Evolutionary conservation across 2,329 filamentous ascomycete genomes (phyloP).

Genomic region (Dothistroma pini): DNA sequence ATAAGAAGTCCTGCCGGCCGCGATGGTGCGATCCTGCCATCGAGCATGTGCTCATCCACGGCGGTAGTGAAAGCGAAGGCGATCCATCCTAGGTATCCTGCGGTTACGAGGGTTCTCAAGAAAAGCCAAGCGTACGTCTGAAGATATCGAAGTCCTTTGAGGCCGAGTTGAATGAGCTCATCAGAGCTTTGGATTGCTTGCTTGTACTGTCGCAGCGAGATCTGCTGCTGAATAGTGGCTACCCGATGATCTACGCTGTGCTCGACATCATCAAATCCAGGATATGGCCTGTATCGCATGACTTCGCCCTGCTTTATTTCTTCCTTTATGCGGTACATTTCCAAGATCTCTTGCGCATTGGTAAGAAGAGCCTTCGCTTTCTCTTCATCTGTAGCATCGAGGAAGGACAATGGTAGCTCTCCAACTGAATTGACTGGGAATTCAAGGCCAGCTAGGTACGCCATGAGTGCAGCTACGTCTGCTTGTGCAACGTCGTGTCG

Average conservation of each 20-base stretch:
- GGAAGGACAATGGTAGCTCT: slow-evolving; percentile 78
- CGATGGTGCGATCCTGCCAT: slow-evolving; percentile 61
- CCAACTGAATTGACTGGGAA: slow-evolving; percentile 97
- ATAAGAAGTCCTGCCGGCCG: slow-evolving; percentile 58
- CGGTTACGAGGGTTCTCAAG: slow-evolving; percentile 78
- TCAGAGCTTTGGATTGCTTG: slow-evolving; percentile 77
- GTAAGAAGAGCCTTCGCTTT: slow-evolving; percentile 82
- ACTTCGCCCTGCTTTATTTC: slow-evolving; percentile 72
- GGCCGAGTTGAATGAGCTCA: slow-evolving; percentile 68
- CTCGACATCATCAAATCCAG: slow-evolving; percentile 61
- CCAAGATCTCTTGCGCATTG: slow-evolving; percentile 82
- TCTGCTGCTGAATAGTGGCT: slow-evolving; percentile 62
- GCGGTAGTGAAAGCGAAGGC: slow-evolving; percentile 86
- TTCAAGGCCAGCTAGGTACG: slow-evolving; percentile 79
- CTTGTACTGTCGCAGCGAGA: slow-evolving; percentile 63
- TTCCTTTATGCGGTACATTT: slow-evolving; percentile 97
- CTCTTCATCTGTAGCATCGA: slow-evolving; percentile 66
- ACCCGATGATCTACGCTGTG: slow-evolving; percentile 65
- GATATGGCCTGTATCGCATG: slow-evolving; percentile 73
- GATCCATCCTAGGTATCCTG: slow-evolving; percentile 94
- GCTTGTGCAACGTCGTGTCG: slow-evolving; percentile 92
- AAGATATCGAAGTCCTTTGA: slow-evolving; percentile 84
- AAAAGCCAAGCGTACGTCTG: slow-evolving; percentile 99
- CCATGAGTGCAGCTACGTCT: slow-evolving; percentile 92
- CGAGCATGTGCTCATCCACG: slow-evolving; percentile 80